A percentile compares a stretch with the other conserved stretches of the same genome.
These are phyloP conservation scores for Zoysia matrella DNA, from an alignment of 202 grass and related monocot genomes.

Conservation along the genomic window DNA sequence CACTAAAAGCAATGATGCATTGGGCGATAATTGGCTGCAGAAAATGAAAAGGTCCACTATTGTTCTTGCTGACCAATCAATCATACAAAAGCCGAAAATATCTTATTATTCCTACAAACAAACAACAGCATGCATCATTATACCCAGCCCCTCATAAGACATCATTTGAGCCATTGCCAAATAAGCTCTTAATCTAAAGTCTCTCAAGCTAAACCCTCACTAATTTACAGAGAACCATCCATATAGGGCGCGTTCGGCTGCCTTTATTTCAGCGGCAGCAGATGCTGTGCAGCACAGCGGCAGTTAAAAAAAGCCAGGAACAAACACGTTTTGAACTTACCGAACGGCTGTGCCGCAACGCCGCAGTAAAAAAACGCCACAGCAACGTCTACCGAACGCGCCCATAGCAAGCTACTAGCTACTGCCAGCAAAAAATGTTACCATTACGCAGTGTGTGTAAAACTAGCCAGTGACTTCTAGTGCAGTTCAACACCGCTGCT, in stretches of 20 bases:
- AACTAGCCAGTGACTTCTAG: background rate
- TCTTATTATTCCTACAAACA: background rate
- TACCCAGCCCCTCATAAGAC: background rate
- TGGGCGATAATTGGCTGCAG: background rate
- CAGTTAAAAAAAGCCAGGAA: no score
- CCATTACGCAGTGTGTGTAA: background rate
- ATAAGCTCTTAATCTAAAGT: background rate
- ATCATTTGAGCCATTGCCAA: background rate
- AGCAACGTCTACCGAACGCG: no score
- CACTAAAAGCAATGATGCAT: background rate
- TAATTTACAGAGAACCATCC: background rate
- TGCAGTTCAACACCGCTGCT: background rate
- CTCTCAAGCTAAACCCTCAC: background rate
- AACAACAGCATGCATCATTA: conserved; percentile 7
- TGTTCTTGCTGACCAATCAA: background rate
- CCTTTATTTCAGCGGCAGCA: no score
- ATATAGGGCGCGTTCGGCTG: background rate
- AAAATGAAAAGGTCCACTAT: background rate
- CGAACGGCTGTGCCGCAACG: no score
- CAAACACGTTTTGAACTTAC: no score
- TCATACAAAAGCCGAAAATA: background rate
- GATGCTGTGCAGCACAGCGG: no score
- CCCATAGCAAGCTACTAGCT: background rate
- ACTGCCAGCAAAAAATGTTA: background rate
- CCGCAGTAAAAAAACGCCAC: no score